phyloP scores from a whole-genome alignment of 2,329 filamentous ascomycete genomes.

The Hymenoscyphus scutula region DNA sequence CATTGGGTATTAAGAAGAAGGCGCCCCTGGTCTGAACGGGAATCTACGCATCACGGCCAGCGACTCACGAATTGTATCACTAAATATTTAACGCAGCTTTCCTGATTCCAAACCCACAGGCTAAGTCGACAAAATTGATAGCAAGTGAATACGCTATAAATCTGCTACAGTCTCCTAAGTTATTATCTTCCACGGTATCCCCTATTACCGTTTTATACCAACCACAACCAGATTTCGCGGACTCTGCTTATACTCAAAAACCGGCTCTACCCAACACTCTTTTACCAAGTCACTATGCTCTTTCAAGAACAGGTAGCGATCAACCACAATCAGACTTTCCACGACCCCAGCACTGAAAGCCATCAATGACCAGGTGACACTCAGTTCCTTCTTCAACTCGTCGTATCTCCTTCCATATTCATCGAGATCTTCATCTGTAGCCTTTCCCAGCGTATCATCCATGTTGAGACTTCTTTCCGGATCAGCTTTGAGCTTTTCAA shows the following conservation, averaged over 20 bases:
- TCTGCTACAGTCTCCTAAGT: too few species aligned
- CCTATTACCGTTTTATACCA: conserved; percentile 63
- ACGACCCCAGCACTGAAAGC: conserved; percentile 88
- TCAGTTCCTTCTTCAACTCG: conserved; percentile 73
- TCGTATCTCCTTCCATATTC: conserved; percentile 65
- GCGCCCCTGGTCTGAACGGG: conserved; percentile 50
- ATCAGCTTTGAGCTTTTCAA: conserved; percentile 68
- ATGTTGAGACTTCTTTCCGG: conserved; percentile 60
- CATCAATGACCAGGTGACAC: conserved; percentile 91
- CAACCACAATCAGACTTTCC: conserved; percentile 85
- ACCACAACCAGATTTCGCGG: conserved; percentile 92
- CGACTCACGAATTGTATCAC: background rate
- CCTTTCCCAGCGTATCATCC: conserved; percentile 58
- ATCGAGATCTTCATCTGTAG: conserved; percentile 74
- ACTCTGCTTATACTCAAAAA: conserved; percentile 84
- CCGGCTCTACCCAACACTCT: conserved; percentile 85
- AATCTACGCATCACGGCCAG: background rate
- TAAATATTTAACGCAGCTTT: background rate
- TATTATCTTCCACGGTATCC: too few species aligned
- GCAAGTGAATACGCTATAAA: too few species aligned
- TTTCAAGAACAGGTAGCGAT: conserved; percentile 82
- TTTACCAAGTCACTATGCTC: conserved; percentile 71
- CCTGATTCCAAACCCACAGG: background rate
- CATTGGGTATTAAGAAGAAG: conserved; percentile 88
- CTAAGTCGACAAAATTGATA: too few species aligned